These are phyloP conservation scores for Penicillium hordei DNA, from an alignment of 2,329 filamentous ascomycete genomes.

Conservation along the genomic window DNA sequence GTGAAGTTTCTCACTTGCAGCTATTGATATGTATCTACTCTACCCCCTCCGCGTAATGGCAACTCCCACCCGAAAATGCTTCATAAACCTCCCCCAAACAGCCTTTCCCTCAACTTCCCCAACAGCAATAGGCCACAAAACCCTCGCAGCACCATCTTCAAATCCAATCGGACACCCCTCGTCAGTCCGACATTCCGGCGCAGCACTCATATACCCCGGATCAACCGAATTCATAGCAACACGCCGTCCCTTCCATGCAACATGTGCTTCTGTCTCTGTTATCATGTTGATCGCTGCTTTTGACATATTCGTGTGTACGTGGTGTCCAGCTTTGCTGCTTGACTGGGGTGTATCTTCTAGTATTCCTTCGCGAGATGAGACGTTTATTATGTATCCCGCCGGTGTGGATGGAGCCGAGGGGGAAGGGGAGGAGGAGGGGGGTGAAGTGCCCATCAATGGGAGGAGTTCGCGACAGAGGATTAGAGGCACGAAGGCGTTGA, in stretches of 20 bases:
- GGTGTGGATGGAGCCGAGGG: neutral
- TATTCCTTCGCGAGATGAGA: slow-evolving; percentile 41
- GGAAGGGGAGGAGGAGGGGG: neutral
- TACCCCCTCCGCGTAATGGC: slow-evolving; percentile 1
- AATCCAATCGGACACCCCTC: slow-evolving; percentile 38
- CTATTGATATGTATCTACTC: no score
- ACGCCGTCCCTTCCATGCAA: slow-evolving; percentile 29
- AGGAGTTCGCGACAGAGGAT: slow-evolving; percentile 42
- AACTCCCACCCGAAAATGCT: slow-evolving; percentile 24
- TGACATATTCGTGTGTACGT: slow-evolving; percentile 45
- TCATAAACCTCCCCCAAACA: slow-evolving; percentile 24
- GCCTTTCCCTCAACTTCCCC: slow-evolving; percentile 17
- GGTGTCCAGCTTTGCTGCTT: slow-evolving; percentile 31
- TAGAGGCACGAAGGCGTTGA: slow-evolving; percentile 42
- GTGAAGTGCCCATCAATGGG: slow-evolving; percentile 9
- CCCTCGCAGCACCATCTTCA: slow-evolving; percentile 41
- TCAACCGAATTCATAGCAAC: slow-evolving; percentile 44
- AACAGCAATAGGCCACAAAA: slow-evolving; percentile 38
- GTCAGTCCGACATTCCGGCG: slow-evolving; percentile 32
- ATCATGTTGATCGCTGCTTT: slow-evolving; percentile 47
- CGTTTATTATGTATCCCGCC: slow-evolving; percentile 28
- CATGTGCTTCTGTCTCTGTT: slow-evolving; percentile 39
- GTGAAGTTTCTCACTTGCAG: no score
- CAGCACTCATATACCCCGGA: slow-evolving; percentile 42
- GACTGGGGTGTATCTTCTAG: slow-evolving; percentile 27